Evolutionary conservation across 148 eudicot species (phyloP).

Genomic region (Rhododendron simsii): DNA sequence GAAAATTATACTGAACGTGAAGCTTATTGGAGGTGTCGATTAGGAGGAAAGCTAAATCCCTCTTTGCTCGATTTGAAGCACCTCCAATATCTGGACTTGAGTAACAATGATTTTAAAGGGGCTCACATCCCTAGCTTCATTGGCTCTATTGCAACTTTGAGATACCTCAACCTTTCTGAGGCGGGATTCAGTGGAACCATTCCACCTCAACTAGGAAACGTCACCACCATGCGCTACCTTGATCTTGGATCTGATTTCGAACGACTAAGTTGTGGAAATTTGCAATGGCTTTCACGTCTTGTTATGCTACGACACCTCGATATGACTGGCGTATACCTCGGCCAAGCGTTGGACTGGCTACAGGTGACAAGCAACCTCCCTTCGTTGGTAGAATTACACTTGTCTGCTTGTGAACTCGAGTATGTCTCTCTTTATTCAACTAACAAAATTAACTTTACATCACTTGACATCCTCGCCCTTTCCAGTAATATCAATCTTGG

Average conservation of each 20-base stretch:
- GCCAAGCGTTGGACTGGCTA: background rate
- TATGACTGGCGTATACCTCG: background rate
- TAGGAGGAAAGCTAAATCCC: too few relatives aligned
- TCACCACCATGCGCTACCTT: background rate
- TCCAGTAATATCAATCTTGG: accelerated
- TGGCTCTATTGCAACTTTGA: background rate
- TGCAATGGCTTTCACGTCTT: background rate
- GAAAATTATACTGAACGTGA: too few relatives aligned
- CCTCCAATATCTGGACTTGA: too few relatives aligned
- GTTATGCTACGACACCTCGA: background rate
- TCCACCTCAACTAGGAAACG: slow-evolving; percentile 14
- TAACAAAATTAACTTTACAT: background rate
- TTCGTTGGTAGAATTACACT: too few relatives aligned
- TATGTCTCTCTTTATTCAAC: too few relatives aligned
- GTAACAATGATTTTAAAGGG: too few relatives aligned
- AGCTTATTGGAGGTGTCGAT: accelerated
- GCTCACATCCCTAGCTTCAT: too few relatives aligned
- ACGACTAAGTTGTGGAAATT: background rate
- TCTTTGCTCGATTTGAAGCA: too few relatives aligned
- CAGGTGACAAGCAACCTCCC: background rate
- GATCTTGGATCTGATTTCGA: background rate
- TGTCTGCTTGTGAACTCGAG: background rate
- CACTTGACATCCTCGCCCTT: background rate
- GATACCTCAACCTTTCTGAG: slow-evolving; percentile 5
- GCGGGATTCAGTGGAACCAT: background rate